Evolutionary conservation across 352 stramenopile species (phyloP).

Genomic region (Pythium chondricola): DNA sequence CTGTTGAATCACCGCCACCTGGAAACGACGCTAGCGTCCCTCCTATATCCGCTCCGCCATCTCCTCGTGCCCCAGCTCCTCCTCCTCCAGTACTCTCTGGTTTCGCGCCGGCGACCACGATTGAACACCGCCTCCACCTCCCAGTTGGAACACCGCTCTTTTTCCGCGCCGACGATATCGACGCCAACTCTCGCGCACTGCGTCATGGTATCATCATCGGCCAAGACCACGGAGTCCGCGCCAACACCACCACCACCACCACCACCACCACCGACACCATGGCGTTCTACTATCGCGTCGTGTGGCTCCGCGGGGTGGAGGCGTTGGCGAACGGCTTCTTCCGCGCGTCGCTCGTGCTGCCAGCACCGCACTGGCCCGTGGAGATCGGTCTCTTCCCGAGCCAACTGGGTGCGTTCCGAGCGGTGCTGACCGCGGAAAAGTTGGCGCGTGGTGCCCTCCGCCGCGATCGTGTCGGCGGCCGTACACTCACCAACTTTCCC

Average conservation of each 20-base stretch:
- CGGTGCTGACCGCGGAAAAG: slow-evolving; percentile 46
- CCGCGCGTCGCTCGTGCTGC: slow-evolving; percentile 39
- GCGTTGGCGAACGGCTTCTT: slow-evolving; percentile 61
- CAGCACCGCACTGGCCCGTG: slow-evolving; percentile 29
- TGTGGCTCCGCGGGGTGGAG: slow-evolving; percentile 65
- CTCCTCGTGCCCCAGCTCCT: neutral
- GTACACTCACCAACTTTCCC: slow-evolving; percentile 3
- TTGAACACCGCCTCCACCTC: slow-evolving; percentile 26
- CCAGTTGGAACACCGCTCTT: slow-evolving; percentile 40
- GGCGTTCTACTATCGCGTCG: slow-evolving; percentile 42
- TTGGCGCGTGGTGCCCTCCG: slow-evolving; percentile 38
- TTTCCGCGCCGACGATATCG: slow-evolving; percentile 41
- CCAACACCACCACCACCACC: neutral
- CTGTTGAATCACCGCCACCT: no score
- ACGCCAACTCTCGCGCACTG: slow-evolving; percentile 46
- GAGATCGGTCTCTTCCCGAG: slow-evolving; percentile 49
- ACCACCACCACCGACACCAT: neutral
- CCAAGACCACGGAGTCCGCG: slow-evolving; percentile 19
- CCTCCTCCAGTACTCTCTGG: neutral
- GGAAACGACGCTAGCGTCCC: no score
- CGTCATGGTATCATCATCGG: slow-evolving; percentile 40
- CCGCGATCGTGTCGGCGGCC: slow-evolving; percentile 31
- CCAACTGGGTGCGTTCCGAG: slow-evolving; percentile 46
- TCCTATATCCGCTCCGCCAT: neutral
- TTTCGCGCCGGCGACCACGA: slow-evolving; percentile 12